A percentile compares a stretch with the other conserved stretches of the same genome.
phyloP scores from a whole-genome alignment of 805 yeast species.

The Jamesozyma lodderae region DNA sequence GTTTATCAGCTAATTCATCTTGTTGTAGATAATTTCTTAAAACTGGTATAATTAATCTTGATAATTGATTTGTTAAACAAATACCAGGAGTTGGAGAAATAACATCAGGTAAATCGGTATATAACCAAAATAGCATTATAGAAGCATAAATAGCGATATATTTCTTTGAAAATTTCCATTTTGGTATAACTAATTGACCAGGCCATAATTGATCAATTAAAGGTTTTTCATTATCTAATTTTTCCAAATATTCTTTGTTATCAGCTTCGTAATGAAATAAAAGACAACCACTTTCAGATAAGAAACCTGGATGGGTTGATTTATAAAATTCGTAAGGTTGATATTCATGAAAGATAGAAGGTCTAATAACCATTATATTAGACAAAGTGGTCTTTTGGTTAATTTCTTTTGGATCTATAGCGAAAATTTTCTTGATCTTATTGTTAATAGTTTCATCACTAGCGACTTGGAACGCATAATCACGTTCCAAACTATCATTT shows the following conservation, averaged over 20 bases:
- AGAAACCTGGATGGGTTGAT: constrained; percentile 56
- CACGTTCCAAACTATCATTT: constrained; percentile 78
- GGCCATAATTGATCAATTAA: constrained; percentile 68
- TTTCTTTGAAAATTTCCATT: constrained; percentile 21
- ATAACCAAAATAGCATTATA: constrained; percentile 61
- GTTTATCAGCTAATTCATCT: constrained; percentile 37
- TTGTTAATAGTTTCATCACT: constrained; percentile 49
- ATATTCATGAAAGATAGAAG: constrained; percentile 61
- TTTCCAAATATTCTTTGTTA: constrained; percentile 36
- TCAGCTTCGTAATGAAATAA: constrained; percentile 56
- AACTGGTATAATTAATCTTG: constrained; percentile 28
- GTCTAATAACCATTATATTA: constrained; percentile 64
- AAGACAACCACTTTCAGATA: constrained; percentile 77
- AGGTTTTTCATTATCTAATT: constrained; percentile 42
- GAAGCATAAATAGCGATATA: constrained; percentile 11
- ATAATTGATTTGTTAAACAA: constrained; percentile 58
- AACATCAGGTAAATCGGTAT: constrained; percentile 85
- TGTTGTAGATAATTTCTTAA: constrained; percentile 20
- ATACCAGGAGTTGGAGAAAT: constrained; percentile 89
- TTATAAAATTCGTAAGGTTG: constrained; percentile 55
- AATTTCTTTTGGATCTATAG: constrained; percentile 16
- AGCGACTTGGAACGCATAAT: constrained; percentile 76
- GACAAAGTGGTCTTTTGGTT: constrained; percentile 25
- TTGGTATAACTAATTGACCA: constrained; percentile 66
- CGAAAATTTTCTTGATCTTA: constrained; percentile 47